phyloP scores from a whole-genome alignment of 495 filamentous ascomycete genomes.

The Talaromyces nanjingensis region DNA sequence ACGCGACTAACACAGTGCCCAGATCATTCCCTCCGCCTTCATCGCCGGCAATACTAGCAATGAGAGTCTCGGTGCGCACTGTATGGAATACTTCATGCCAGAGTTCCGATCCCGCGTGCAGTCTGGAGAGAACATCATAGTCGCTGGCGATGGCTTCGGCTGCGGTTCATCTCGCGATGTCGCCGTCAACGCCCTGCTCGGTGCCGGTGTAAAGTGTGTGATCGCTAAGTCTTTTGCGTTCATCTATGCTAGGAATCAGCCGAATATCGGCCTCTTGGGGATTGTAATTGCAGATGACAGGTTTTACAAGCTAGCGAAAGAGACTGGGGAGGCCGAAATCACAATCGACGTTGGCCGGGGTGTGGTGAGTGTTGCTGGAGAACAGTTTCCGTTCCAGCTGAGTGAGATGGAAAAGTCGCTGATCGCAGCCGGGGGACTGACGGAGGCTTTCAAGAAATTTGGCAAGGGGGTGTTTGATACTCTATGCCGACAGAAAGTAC shows the following conservation, averaged over 20 bases:
- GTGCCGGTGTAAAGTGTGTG: conserved; percentile 21
- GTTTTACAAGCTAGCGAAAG: conserved; percentile 22
- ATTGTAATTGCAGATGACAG: conserved; percentile 18
- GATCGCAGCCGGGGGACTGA: neutral
- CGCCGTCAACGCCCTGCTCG: conserved; percentile 22
- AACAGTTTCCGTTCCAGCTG: neutral
- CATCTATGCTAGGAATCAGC: conserved; percentile 29
- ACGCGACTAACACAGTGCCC: neutral
- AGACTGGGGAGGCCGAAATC: conserved; percentile 12
- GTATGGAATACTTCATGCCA: conserved; percentile 21
- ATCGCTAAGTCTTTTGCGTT: conserved; percentile 27
- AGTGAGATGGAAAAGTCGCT: neutral
- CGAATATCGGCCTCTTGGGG: conserved; percentile 21
- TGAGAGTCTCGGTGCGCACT: conserved; percentile 21
- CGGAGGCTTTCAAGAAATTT: neutral
- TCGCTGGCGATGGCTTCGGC: conserved; percentile 25
- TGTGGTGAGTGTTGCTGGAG: neutral
- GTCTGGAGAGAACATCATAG: conserved; percentile 21
- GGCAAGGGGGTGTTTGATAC: neutral
- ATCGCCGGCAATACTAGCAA: conserved; percentile 15
- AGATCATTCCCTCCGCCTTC: conserved; percentile 16
- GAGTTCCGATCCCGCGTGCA: conserved; percentile 21
- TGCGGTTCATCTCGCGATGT: conserved; percentile 25
- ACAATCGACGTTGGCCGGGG: conserved; percentile 11
- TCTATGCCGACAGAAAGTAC: neutral